Conservation (phyloP, 192 early-diverging fungal genomes). For the Coemansia sp. region DNA sequence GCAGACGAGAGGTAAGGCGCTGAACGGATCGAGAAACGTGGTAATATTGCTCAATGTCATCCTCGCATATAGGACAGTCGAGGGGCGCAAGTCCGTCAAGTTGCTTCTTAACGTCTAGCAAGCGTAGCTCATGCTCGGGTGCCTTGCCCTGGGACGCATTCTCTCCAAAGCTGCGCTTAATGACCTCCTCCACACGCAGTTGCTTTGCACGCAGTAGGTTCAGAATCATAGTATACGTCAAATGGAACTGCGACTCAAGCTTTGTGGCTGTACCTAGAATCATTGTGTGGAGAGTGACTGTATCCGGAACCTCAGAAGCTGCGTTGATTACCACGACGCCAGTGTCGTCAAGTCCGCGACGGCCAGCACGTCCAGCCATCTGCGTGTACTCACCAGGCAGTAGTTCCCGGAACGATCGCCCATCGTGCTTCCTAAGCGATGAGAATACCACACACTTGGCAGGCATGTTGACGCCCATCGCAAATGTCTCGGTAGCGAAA, state of each 20-base stretch:
- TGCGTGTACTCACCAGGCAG: slow-evolving; percentile 97
- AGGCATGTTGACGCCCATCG: slow-evolving; percentile 99
- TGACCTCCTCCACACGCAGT: slow-evolving; percentile 96
- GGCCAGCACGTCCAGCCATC: slow-evolving; percentile 97
- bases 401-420: slow-evolving; percentile 80
- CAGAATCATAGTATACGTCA: slow-evolving; percentile 98
- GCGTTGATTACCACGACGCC: slow-evolving; percentile 86
- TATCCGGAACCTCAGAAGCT: slow-evolving; percentile 64
- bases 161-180: slow-evolving; percentile 96
- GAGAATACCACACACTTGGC: slow-evolving; percentile 93
- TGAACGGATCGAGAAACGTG: slow-evolving; percentile 44
- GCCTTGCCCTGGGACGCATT: slow-evolving; percentile 80
- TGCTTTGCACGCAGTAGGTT: slow-evolving; percentile 94
- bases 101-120: slow-evolving; percentile 66
- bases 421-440: slow-evolving; percentile 88
- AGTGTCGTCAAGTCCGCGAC: slow-evolving; percentile 88
- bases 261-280: slow-evolving; percentile 85
- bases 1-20: slow-evolving; percentile 34
- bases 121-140: slow-evolving; percentile 74
- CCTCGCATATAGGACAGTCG: slow-evolving; percentile 76
- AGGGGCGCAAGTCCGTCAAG: slow-evolving; percentile 64
- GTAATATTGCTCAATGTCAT: slow-evolving; percentile 75
- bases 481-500: slow-evolving; percentile 99
- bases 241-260: slow-evolving; percentile 89
- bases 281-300: slow-evolving; percentile 69